Evolutionary conservation across 2,329 filamentous ascomycete species (phyloP), one percentile per base, ranked within the genome.

Genomic region (Westerdykella ornata): DNA sequence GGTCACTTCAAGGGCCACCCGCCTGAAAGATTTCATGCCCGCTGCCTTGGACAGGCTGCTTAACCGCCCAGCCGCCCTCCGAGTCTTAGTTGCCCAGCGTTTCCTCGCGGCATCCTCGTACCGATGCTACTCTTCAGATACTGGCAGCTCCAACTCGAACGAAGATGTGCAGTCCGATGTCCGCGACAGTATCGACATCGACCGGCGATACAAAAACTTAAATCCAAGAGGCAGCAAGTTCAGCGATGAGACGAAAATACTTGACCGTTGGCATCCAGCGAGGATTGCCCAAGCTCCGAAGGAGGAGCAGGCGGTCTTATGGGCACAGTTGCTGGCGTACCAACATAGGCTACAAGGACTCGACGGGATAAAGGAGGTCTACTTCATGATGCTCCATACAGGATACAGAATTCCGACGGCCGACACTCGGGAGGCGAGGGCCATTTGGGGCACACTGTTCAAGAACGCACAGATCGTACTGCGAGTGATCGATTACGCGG

Each of bases 371-470:
- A 35, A 51, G n/a, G 57, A 63, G 5, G 62, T 74, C 4, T 77
- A 72, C 70, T 46, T 62, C 22, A 66, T 58, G 34, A 65, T 69
- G 57, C 57, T 50, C 9, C 38, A 49, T 11, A 56, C 64, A 17
- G 51, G 56, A 2, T 52, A 73, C 17, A 51, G 60, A 16, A 46
- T 76, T 9, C 72, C 72, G 12, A 61, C 53, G 2, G 46, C 51
- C 11, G 66, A 68, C 14, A 57, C 52, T 13, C 39, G 45, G n/a
- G 49, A 67, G 4, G 68, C 71, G 14, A 56, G 66, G 7, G 56
- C 56, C 11, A 45, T 77, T 5, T 77, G 74, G 74, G 54, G 56
- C 0, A 66, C 61, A 0, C 69, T 76, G 36, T 47, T 75, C 35
- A 59, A 63, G 38, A 44, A 68, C 28, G 42, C 49, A 7, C 31